Evolutionary conservation across 768 basidiomycete species (phyloP).

Genomic region (Termitomyces eurrhizus): DNA sequence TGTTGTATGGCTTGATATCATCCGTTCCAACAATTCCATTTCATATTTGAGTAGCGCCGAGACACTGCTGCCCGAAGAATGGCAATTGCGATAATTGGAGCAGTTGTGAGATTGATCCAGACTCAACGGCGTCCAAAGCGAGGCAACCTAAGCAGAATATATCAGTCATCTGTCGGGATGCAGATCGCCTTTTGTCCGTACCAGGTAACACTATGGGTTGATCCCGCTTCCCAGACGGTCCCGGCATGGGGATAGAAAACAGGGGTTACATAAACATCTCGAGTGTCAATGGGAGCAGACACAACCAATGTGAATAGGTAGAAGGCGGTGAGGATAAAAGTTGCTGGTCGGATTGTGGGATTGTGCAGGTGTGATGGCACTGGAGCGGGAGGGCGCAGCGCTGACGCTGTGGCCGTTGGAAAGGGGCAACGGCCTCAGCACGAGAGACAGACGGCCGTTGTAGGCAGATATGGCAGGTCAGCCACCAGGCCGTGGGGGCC

Average conservation of each 20-base stretch:
- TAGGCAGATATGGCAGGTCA: conserved; percentile 14
- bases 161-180: neutral
- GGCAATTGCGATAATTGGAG: conserved; percentile 45
- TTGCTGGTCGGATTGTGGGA: conserved; percentile 14
- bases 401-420: conserved; percentile 21
- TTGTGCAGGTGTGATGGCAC: conserved; percentile 18
- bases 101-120: conserved; percentile 36
- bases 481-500: conserved; percentile 4
- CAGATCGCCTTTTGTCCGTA: conserved; percentile 7
- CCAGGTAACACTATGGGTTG: conserved; percentile 42
- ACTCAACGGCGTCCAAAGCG: conserved; percentile 21
- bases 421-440: conserved; percentile 19
- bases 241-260: conserved; percentile 32
- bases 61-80: conserved; percentile 46
- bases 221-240: conserved; percentile 38
- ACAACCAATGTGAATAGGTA: conserved; percentile 22
- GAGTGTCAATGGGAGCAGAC: conserved; percentile 29
- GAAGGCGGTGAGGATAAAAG: conserved; percentile 16
- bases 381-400: conserved; percentile 16
- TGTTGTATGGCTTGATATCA: conserved; percentile 78
- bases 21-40: conserved; percentile 63
- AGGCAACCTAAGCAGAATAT: conserved; percentile 24
- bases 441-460: conserved; percentile 17
- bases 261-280: conserved; percentile 47
- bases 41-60: conserved; percentile 47